phyloP scores from a whole-genome alignment of 352 stramenopile species.

The Pythium scleroteichum region DNA sequence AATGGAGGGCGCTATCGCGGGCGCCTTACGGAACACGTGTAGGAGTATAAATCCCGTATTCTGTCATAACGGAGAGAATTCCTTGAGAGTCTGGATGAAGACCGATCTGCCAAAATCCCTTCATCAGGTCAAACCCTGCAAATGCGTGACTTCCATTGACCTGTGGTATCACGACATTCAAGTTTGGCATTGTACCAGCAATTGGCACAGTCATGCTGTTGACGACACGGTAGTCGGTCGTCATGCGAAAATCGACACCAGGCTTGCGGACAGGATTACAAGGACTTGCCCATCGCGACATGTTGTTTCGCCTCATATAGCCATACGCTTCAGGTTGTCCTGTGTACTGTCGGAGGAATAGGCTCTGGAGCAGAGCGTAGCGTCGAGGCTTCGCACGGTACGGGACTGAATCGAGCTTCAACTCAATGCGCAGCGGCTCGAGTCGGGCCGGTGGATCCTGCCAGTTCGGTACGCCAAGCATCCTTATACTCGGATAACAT shows the following conservation, averaged over 20 bases:
- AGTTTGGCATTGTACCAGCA: conserved; percentile 7
- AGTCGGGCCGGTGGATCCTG: neutral
- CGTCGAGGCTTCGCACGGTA: neutral
- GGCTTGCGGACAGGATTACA: conserved; percentile 2
- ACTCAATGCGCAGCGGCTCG: conserved; percentile 2
- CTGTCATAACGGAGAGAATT: conserved; percentile 18
- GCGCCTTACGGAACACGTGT: conserved; percentile 14
- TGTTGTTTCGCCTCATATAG: neutral
- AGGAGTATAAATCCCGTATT: conserved; percentile 15
- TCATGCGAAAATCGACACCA: conserved; percentile 1
- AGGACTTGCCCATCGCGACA: conserved; percentile 4
- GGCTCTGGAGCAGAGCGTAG: conserved; percentile 1
- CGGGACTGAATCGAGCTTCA: neutral
- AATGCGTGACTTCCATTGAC: neutral
- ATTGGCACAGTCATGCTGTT: conserved; percentile 6
- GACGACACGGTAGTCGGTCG: neutral
- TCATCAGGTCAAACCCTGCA: conserved; percentile 9
- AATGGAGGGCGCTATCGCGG: conserved; percentile 10
- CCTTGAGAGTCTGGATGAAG: conserved; percentile 12
- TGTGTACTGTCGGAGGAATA: conserved; percentile 6
- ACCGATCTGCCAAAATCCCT: conserved; percentile 22
- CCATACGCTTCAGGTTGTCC: conserved; percentile 2
- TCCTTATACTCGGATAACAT: neutral
- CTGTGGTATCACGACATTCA: neutral
- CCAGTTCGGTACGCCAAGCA: neutral